Base-by-base conservation (phyloP, 106 monocot species). In the Dioscorea alata region DNA sequence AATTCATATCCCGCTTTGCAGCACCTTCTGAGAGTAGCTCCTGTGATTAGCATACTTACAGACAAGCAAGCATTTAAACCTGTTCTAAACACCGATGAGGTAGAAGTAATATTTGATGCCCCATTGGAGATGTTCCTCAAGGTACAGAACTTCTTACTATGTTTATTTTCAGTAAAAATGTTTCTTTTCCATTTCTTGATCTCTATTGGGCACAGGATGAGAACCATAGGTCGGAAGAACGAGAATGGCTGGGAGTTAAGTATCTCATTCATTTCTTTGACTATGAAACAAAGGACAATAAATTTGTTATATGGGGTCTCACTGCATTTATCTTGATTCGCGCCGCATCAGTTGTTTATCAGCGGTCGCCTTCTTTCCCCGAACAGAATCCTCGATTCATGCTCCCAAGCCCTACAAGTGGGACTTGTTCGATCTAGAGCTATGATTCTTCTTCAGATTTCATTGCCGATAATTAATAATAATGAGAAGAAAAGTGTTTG, bases 61-160 rank as follows among this genome's bases (percentile, higher is more conserved):
- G 66, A 85, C 53, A 83, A 68, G 53, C 42, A 81, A 61, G 58
- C 74, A 65, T 92, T 92, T 74, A 80, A 22, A 34, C 88, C 92
- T 12, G 42, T 68, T 24, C 57, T 64, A 48, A 88, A 88, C 63
- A 8, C 72, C 33, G 69, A 50, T 49, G 92, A 93, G 72, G 92
- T 93, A 25, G 92, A 93, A 32, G 53, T 74, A 20, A 76, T 93
- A 42, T 93, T 93, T 48, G 88, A 93, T 66, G 92, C 72, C 57
- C 88, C 92, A 19, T 74, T 93, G 74, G 92, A 88, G 69, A 93
- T 93, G 88, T 93, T 86, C 50, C 76, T 88, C 13, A 85, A 88
- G 88, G 92, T 92, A 14, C 15, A 20, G 33, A 42, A 8, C 6
- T 1, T 42, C 42, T 2, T 8, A 6, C 42, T 42, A 42, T 42